Base-by-base conservation (phyloP, 2,329 filamentous ascomycete genomes). In the Pestalotiopsis sp. region DNA sequence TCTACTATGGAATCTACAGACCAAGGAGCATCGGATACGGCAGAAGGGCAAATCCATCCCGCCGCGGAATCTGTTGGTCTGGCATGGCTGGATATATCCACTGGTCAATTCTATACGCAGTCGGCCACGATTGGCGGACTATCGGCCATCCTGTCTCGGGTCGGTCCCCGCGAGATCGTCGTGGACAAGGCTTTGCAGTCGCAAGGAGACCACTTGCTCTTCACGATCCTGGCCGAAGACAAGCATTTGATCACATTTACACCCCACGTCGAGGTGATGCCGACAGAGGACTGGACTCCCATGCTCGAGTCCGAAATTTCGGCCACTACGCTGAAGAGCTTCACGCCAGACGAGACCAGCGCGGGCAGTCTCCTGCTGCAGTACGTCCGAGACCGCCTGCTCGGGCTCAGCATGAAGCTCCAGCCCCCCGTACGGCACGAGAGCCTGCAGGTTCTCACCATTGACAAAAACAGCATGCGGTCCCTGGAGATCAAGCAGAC, bases 11-110 rank as follows among this genome's bases (percentile, higher is more conserved):
- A 27, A 4, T 3, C 36, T 3, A 13, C 23, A 9, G 41, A 20
- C 1, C 36, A 56, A 14, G 56, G 31, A 4, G 27, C n/a, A 7
- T 7, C 20, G 1, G 23, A 74, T 38, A 13, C 13, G 39, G 57
- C n/a, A 64, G 73, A 41, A 70, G 71, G n/a, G 75, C 20, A 36
- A 36, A 7, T 25, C 41, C 38, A 64, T 5, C 65, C 45, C 9
- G 63, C 66, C 11, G 68, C 72, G 17, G 68, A 71, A 60, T 66
- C 45, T 68, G 71, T 86, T 66, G 96, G 96, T 3, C 83, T 99
- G 64, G 93, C 96, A 56, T 99, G 96, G 96, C 84, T 98, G 61
- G 96, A 99, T 80, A 82, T 98, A 31, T 98, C 96, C 9, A 99
- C 96, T 2, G 96, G 96, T 14, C 93, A 95, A 75, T 99, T 99